These are phyloP conservation scores for Aurinia saxatilis DNA, from an alignment of 345 rosid genomes.

Conservation along the genomic window DNA sequence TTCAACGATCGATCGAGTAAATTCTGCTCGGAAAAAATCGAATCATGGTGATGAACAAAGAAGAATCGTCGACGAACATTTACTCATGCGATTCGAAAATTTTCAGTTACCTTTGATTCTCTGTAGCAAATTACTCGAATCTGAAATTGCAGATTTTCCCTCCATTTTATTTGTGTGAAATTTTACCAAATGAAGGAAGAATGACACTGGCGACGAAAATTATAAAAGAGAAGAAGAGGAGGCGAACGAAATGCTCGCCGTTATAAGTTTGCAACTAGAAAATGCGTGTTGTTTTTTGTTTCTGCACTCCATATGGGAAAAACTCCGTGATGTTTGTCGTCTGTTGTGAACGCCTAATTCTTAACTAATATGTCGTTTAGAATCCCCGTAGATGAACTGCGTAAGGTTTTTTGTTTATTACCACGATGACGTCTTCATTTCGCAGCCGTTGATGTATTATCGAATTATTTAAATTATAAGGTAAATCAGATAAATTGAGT, in stretches of 20 bases:
- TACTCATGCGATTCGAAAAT: background rate
- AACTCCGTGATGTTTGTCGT: background rate
- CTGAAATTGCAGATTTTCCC: constrained; percentile 32
- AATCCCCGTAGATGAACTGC: background rate
- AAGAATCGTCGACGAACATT: background rate
- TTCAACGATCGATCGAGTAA: constrained; percentile 45
- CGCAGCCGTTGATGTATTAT: background rate
- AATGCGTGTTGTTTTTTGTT: constrained; percentile 15
- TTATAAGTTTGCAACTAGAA: background rate
- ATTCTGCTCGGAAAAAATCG: constrained; percentile 41
- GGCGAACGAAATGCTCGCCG: constrained; percentile 9
- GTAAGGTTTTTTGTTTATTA: background rate
- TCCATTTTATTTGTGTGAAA: constrained; percentile 35
- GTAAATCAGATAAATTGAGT: background rate
- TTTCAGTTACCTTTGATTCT: background rate
- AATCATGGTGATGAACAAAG: background rate
- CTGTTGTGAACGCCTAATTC: background rate
- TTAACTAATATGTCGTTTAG: background rate
- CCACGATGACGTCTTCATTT: background rate
- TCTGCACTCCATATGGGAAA: background rate
- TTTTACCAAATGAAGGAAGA: background rate
- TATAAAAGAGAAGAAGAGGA: background rate
- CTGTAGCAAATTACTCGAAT: no score
- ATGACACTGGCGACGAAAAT: background rate
- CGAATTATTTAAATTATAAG: background rate